Evolutionary conservation across 352 stramenopile species (phyloP).

Genomic region (Pythium sukuiense): DNA sequence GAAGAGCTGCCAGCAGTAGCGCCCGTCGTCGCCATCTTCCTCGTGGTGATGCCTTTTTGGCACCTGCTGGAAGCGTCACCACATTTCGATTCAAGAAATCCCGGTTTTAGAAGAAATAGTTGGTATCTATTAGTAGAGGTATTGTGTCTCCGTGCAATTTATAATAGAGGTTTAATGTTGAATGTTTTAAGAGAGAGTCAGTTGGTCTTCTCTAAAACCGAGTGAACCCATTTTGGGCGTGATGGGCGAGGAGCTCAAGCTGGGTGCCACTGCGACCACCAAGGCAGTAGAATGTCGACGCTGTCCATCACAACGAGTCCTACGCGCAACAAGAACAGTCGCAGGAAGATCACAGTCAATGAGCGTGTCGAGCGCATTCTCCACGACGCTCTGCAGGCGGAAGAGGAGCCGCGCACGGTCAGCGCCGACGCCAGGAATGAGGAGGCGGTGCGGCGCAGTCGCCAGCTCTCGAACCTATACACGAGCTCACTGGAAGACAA

Average conservation of each 20-base stretch:
- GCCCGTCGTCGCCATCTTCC: constrained; percentile 8
- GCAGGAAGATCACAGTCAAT: constrained; percentile 69
- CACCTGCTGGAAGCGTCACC: constrained; percentile 4
- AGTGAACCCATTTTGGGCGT: constrained; percentile 19
- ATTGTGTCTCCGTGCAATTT: not conserved
- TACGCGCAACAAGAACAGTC: constrained; percentile 9
- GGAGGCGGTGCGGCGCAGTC: constrained; percentile 32
- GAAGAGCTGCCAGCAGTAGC: not conserved
- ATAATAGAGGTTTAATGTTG: not conserved
- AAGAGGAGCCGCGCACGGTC: constrained; percentile 31
- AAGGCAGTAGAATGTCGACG: constrained; percentile 5
- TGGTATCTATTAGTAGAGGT: not conserved
- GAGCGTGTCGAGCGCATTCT: constrained; percentile 64
- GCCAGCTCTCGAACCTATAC: constrained; percentile 53
- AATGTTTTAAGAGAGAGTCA: not conserved
- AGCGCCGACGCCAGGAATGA: constrained; percentile 33
- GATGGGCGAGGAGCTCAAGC: not conserved
- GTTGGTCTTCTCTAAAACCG: not conserved
- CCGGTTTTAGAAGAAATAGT: not conserved
- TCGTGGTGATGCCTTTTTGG: not conserved
- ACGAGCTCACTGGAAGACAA: constrained; percentile 42
- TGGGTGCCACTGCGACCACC: not conserved
- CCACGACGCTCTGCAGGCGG: constrained; percentile 37
- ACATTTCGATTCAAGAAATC: not conserved
- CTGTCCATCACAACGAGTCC: constrained; percentile 10